Base-by-base conservation (phyloP, 1,284 basidiomycete genomes). In the Ustilago trichophora region DNA sequence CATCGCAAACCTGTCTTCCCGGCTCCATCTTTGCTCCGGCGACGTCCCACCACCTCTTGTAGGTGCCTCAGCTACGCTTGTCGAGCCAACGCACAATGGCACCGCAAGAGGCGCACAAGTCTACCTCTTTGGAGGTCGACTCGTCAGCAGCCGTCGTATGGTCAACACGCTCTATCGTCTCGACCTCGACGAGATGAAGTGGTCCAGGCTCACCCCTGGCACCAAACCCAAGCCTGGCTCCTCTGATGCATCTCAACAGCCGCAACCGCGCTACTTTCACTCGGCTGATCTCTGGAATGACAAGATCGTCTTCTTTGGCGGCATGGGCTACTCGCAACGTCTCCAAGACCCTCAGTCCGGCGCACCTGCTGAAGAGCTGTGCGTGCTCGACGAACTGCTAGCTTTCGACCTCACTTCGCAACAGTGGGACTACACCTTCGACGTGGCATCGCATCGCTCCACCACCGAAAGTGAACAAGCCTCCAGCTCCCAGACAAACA, bases 211-310 rank as follows among this genome's bases (percentile, higher is more conserved):
- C 24, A 46, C 22, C 12, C 51, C 65, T 12, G 37, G 46, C 26
- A 53, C 49, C 19, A 52, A 52, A 22, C 36, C 41, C 6, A 11
- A 18, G 18, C 9, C n/a, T 18, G 37, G 33, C 19, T 35, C 53
- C 3, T 10, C 41, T 13, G 47, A 49, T 21, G 13, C 50, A 24
- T n/a, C 49, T 1, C 37, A 49, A 46, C 55, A 55, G 27, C 75
- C 75, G 19, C 66, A 65, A 33, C 73, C 71, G 19, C 73, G 76
- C 35, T 78, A 78, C 66, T 78, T 78, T 40, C 76, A 78, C 45
- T 75, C 74, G 11, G 69, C 73, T 24, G 73, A 78, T 33, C 50
- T 78, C 0, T 78, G 76, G 76, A 33, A 58, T 13, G 63, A 64
- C 46, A 75, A 73, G 46, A 66, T 78, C 29, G 33, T 78, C 56